Evolutionary conservation across 805 yeast species (phyloP).

Genomic region (Zygosaccharomyces lentus): DNA sequence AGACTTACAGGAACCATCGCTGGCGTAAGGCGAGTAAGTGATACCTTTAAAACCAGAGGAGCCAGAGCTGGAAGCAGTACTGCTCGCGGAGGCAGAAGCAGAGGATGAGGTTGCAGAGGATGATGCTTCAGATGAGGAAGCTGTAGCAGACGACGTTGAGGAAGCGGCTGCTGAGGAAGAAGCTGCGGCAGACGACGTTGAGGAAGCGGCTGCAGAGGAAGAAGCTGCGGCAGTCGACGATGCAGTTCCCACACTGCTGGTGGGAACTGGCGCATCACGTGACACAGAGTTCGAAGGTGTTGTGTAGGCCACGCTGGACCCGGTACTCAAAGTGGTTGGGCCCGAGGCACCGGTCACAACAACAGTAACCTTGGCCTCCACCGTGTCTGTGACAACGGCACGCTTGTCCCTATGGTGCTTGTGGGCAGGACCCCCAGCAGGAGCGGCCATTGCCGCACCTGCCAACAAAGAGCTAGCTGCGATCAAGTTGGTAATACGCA

Average conservation of each 20-base stretch:
- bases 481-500: constrained; percentile 49
- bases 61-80: constrained; percentile 33
- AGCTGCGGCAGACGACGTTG: constrained; percentile 35
- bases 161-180: constrained; percentile 30
- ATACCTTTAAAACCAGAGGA: constrained; percentile 61
- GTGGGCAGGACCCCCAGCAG: constrained; percentile 46
- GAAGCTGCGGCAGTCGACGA: constrained; percentile 16
- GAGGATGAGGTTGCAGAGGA: constrained; percentile 35
- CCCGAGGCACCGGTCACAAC: constrained; percentile 30
- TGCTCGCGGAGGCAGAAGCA: constrained; percentile 33
- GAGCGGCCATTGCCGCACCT: constrained; percentile 53
- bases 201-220: constrained; percentile 27
- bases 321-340: constrained; percentile 25
- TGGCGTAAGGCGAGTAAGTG: constrained; percentile 75
- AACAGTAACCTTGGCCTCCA: constrained; percentile 41
- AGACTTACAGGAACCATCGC: constrained; percentile 65
- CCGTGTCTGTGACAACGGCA: constrained; percentile 49
- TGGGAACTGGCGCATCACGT: constrained; percentile 29
- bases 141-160: constrained; percentile 34
- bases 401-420: constrained; percentile 51
- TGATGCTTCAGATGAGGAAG: constrained; percentile 30
- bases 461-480: constrained; percentile 44
- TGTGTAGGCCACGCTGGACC: constrained; percentile 26
- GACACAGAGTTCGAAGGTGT: constrained; percentile 29
- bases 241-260: constrained; percentile 27